Base-by-base conservation (phyloP, 352 stramenopile species). In the Phytopythium oedochilum region DNA sequence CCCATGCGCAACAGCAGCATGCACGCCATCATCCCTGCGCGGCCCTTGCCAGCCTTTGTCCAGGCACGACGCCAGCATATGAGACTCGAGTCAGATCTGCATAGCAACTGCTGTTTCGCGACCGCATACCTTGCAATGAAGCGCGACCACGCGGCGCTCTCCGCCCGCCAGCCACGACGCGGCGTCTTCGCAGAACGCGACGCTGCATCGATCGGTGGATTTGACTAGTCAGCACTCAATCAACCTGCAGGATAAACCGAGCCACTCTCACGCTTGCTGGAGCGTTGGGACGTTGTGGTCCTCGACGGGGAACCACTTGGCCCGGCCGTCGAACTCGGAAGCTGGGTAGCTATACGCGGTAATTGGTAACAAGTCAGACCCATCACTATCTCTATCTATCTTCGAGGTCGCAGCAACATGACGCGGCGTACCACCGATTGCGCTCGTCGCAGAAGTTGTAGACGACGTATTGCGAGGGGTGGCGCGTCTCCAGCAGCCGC, bases 11-110 rank as follows among this genome's bases (percentile, higher is more conserved):
- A 35, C 14, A 91, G 59, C n/a, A 91, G 59, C 60, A 86, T 83
- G 50, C 81, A 91, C 17, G 76, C 71, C 81, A 91, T 91, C 81
- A 91, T 91, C 1, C 81, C 81, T 22, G 78, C 81, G 46, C 81
- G 62, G 23, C 81, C 81, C 53, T 91, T 91, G 32, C 81, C 81
- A 20, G 81, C 81, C 74, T 84, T 38, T 11, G 10, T 34, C n/a
- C 14, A 15, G 20, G 22, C 2, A 34, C 5, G 17, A 35, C 10
- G 6, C 18, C 12, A 1, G 5, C 40, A 10, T 9, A 59, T 25
- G 4, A 15, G 10, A 46, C 14, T 35, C 12, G 25, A 53, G 22
- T 26, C 0, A 54, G 36, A 46, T 6, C 47, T 31, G 14, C 1
- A 40, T 4, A 25, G 6, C 28, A 18, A 38, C 18, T 23, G 18